Base-by-base conservation (phyloP, 495 filamentous ascomycete species). In the Pseudotulostoma volvatum region DNA sequence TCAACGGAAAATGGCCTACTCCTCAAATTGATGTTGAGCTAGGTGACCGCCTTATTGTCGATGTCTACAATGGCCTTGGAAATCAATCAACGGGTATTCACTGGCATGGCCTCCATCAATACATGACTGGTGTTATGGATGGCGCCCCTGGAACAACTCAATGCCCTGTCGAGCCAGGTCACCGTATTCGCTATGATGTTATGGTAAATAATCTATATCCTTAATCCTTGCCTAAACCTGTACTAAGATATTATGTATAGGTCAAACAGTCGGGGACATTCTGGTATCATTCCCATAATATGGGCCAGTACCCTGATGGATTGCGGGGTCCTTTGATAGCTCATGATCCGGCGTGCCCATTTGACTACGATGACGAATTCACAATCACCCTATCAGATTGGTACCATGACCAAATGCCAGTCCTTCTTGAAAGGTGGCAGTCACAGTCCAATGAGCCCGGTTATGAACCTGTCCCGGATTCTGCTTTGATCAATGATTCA, bases 241-340 rank as follows among this genome's bases (percentile, higher is more conserved):
- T n/a, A n/a, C n/a, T n/a, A n/a, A 4, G 66, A 67, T 45, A 53
- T 38, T 15, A 15, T 37, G 14, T 41, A 32, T 30, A 61, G 80
- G 54, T 79, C 16, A 59, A 81, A 38, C 79, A 85, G 60, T 71
- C 77, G 1, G 82, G 82, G 31, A 82, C 81, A 2, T 88, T 84
- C 61, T 88, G 84, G 84, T 88, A 87, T 49, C 82, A 88, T 53
- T 81, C 78, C 2, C 82, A 88, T 50, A 58, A 65, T 17, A 61
- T 60, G 44, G 77, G 68, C 1, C 82, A 87, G 48, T 88, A 87
- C 44, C 79, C 82, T 1, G 84, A 92, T 55, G 84, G 84, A 8
- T 63, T 84, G 21, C 70, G 79, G 38, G 81, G 79, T 2, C 59
- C 81, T 1, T 52, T 92, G 23, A 74, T 90, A 35, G 62, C 88